phyloP scores from a whole-genome alignment of 805 yeast species.

The Debaryomyces maramus region DNA sequence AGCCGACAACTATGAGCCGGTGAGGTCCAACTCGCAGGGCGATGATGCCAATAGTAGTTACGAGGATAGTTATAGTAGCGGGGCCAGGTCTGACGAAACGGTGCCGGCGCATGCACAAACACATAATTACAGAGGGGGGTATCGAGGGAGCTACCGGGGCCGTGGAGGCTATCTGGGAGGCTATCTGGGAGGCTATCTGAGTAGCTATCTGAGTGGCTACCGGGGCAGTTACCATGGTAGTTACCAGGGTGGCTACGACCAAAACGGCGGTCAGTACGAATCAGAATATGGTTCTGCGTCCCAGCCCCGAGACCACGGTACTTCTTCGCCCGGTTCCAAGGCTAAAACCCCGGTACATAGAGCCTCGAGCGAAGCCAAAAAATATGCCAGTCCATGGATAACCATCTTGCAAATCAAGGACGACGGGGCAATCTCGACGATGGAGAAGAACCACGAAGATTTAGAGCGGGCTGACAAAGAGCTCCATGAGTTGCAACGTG shows the following conservation, averaged over 20 bases:
- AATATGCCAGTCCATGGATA: slow-evolving; percentile 34
- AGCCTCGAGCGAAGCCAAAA: slow-evolving; percentile 1
- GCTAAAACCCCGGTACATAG: neutral
- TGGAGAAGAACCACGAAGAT: slow-evolving; percentile 28
- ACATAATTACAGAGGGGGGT: no score
- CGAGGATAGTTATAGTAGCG: slow-evolving; percentile 10
- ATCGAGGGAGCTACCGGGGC: slow-evolving; percentile 1
- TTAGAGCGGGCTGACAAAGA: slow-evolving; percentile 23
- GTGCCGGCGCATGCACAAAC: no score
- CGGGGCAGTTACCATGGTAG: neutral
- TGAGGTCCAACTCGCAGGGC: slow-evolving; percentile 2
- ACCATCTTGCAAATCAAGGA: slow-evolving; percentile 28
- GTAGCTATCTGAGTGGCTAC: neutral
- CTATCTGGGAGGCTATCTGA: neutral
- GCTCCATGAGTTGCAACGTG: slow-evolving; percentile 26
- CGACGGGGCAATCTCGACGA: slow-evolving; percentile 20
- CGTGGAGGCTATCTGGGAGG: neutral
- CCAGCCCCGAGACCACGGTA: neutral
- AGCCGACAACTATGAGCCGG: neutral
- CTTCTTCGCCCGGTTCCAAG: neutral
- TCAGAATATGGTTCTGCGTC: neutral
- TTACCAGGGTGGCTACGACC: neutral
- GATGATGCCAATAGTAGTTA: slow-evolving; percentile 4
- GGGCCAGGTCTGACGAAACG: slow-evolving; percentile 1
- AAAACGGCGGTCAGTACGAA: neutral